Evolutionary conservation across 2,329 filamentous ascomycete genomes (phyloP), one percentile per base, ranked within the genome.

Genomic region (Phialocephala subalpina): DNA sequence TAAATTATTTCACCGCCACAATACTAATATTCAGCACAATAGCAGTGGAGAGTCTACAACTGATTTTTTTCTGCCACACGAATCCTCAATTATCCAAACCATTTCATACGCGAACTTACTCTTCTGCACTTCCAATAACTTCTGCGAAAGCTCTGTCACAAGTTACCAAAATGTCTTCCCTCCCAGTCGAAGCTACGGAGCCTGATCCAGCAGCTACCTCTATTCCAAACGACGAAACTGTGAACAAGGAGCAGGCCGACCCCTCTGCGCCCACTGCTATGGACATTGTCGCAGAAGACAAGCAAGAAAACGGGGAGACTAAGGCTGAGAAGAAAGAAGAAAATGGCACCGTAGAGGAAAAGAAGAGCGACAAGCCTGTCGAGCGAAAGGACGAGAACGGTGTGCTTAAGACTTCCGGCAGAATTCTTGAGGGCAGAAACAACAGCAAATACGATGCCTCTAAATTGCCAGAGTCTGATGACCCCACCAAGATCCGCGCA

Each of bases 401-500:
- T 22, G 60, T 73, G 38, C 63, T 75, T 45, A 75, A 74, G 62
- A 72, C 71, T 11, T 64, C 60, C 33, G 69, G 72, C 38, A 69
- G 67, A 60, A 61, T 75, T 57, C 69, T 74, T 67, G 74, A 68
- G 22, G 65, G 71, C 72, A 66, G 72, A 69, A 81, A 82, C 63
- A 83, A 85, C 67, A 82, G 80, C 77, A 87, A 86, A 76, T 87
- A 84, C 61, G 83, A 87, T 73, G 82, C 88, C 57, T 86, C 86
- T 53, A 74, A 79, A 27, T 80, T 83, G 69, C 78, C 84, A 66
- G 84, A 87, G 74, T 87, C 84, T 62, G 83, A 85, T 72, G 89
- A 92, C 76, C 86, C 86, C 1, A 82, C 82, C 33, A 84, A 89
- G 78, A 92, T 92, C 74, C 85, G 89, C 73, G 87, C 87, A 75